These are phyloP conservation scores for Colletotrichum sp. DNA, from an alignment of 2,329 filamentous ascomycete genomes.

Conservation along the genomic window DNA sequence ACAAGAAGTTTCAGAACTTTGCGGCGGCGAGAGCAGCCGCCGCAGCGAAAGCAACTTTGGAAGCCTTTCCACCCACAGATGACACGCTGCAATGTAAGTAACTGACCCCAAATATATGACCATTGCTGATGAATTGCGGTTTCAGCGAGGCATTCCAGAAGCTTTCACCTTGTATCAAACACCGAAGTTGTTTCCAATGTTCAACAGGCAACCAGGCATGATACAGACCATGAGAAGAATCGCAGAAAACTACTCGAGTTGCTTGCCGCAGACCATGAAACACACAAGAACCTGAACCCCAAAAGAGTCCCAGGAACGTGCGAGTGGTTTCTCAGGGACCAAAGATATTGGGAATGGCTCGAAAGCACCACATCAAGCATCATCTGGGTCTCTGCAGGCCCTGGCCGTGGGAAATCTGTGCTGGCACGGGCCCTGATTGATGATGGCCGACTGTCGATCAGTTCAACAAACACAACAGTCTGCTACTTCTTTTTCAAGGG, in stretches of 20 bases:
- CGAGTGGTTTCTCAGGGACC: conserved; percentile 35
- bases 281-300: conserved; percentile 31
- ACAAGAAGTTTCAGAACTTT: conserved; percentile 39
- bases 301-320: conserved; percentile 33
- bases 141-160: no score
- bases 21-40: conserved; percentile 39
- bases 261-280: conserved; percentile 29
- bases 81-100: no score
- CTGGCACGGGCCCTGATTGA: conserved; percentile 32
- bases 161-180: no score
- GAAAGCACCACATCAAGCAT: conserved; percentile 23
- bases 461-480: conserved; percentile 7
- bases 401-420: conserved; percentile 39
- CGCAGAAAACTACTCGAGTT: conserved; percentile 21
- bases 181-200: no score
- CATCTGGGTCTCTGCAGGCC: conserved; percentile 37
- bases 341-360: conserved; percentile 30
- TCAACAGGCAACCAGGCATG: conserved; percentile 24
- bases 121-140: no score
- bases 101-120: no score
- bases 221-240: neutral
- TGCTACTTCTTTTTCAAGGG: conserved; percentile 18
- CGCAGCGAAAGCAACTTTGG: conserved; percentile 30
- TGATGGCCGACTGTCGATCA: conserved; percentile 25
- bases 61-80: neutral